A percentile compares a stretch with the other conserved stretches of the same genome.
Evolutionary conservation across 202 grass and related monocot species (phyloP).

Genomic region (Brachypodium distachyon): DNA sequence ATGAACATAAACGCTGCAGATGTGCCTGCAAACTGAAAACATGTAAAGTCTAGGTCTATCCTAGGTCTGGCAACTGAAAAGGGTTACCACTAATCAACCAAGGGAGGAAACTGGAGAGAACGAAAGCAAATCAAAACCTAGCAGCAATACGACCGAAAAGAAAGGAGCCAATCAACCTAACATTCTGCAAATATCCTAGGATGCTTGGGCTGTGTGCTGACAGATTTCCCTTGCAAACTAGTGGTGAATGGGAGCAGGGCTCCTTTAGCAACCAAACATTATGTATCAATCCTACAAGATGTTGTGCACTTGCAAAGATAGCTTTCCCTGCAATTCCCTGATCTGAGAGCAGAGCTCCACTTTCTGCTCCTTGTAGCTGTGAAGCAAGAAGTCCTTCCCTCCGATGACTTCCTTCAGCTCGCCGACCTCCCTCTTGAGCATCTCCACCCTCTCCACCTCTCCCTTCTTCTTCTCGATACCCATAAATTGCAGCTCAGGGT

Average conservation of each 20-base stretch:
- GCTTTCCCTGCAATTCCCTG: conserved; percentile 72
- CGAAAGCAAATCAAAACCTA: conserved; percentile 26
- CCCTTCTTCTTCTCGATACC: conserved; percentile 41
- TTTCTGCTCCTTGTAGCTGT: conserved; percentile 94
- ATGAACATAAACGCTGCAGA: too few relatives aligned
- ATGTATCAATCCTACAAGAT: conserved; percentile 53
- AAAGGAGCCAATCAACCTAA: conserved; percentile 27
- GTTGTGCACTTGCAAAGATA: conserved; percentile 62
- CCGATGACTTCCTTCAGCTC: conserved; percentile 86
- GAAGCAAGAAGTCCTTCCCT: conserved; percentile 86
- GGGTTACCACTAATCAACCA: background rate
- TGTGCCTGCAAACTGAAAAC: conserved; percentile 1
- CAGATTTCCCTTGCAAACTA: conserved; percentile 7
- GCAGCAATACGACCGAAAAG: conserved; percentile 15
- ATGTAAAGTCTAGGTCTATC: conserved; percentile 36
- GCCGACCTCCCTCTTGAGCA: conserved; percentile 65
- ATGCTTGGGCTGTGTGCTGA: background rate
- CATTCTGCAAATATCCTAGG: conserved; percentile 22
- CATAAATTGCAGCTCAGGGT: conserved; percentile 36
- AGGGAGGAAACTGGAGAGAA: conserved; percentile 19
- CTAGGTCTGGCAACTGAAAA: conserved; percentile 18
- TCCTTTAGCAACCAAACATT: background rate
- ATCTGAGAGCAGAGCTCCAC: conserved; percentile 71
- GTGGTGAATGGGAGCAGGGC: background rate
- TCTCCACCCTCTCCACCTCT: conserved; percentile 50